Evolutionary conservation across 306 rosid genomes (phyloP).

Genomic region (Fragaria nilgerrensis): DNA sequence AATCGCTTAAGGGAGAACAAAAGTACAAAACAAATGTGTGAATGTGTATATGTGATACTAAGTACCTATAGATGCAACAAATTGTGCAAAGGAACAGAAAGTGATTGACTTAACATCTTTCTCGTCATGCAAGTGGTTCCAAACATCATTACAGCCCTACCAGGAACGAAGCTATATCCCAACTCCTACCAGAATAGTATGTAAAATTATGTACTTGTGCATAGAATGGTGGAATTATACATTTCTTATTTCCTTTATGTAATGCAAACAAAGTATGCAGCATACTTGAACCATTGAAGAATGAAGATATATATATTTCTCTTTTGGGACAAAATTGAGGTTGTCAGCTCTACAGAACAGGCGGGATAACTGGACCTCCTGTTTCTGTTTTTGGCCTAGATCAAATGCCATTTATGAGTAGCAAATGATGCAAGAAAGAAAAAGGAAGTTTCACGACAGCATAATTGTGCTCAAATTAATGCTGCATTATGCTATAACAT

Average conservation of each 20-base stretch:
- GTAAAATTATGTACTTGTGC: neutral
- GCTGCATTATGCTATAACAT: neutral
- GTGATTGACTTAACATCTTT: neutral
- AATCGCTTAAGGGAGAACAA: neutral
- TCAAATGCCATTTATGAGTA: neutral
- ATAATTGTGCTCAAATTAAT: neutral
- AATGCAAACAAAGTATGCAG: neutral
- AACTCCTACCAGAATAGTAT: neutral
- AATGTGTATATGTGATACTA: neutral
- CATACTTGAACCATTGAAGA: neutral
- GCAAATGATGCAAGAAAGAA: neutral
- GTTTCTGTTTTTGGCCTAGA: neutral
- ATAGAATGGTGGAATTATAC: neutral
- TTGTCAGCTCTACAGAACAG: neutral
- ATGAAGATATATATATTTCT: neutral
- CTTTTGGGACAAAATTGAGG: neutral
- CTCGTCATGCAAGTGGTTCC: neutral
- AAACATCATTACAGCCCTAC: neutral
- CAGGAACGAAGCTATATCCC: neutral
- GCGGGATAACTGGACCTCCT: neutral
- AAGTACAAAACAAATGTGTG: neutral
- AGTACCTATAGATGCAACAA: neutral
- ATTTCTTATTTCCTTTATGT: neutral
- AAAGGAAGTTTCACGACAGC: neutral
- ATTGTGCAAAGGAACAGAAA: neutral